Conservation (phyloP, 306 rosid species). For the Crotalaria pallida region DNA sequence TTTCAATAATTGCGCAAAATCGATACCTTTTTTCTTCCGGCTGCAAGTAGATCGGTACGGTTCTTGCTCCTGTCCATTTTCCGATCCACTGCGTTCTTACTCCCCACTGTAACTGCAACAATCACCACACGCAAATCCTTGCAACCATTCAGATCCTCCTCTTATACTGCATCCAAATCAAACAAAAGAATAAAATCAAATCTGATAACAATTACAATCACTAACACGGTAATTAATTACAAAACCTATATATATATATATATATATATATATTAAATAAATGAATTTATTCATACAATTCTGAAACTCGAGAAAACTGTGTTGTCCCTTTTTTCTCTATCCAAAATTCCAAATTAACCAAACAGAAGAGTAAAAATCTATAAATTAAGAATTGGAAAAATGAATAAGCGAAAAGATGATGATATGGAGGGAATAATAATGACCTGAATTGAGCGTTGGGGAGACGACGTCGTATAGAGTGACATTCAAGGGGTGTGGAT, state of each 20-base stretch:
- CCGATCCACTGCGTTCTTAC: constrained; percentile 54
- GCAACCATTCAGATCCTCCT: constrained; percentile 35
- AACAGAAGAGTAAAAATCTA: neutral
- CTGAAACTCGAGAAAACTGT: neutral
- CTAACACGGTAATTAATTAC: neutral
- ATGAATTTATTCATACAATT: neutral
- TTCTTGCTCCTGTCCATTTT: constrained; percentile 78
- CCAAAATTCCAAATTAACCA: neutral
- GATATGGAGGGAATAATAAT: neutral
- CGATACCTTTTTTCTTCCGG: constrained; percentile 74
- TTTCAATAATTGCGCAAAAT: neutral
- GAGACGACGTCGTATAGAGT: constrained; percentile 13
- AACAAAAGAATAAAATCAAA: neutral
- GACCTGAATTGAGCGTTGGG: constrained; percentile 36
- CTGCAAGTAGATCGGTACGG: constrained; percentile 95
- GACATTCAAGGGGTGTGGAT: neutral
- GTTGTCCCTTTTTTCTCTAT: too few species aligned
- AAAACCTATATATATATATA: too few species aligned
- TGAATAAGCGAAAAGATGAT: neutral
- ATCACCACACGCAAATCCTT: constrained; percentile 28
- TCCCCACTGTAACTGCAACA: constrained; percentile 33
- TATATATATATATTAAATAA: too few species aligned
- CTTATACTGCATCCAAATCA: constrained; percentile 19
- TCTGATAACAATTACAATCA: neutral
- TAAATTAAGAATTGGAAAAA: neutral